phyloP scores from a whole-genome alignment of 345 rosid genomes.

The Nephelium lappaceum region DNA sequence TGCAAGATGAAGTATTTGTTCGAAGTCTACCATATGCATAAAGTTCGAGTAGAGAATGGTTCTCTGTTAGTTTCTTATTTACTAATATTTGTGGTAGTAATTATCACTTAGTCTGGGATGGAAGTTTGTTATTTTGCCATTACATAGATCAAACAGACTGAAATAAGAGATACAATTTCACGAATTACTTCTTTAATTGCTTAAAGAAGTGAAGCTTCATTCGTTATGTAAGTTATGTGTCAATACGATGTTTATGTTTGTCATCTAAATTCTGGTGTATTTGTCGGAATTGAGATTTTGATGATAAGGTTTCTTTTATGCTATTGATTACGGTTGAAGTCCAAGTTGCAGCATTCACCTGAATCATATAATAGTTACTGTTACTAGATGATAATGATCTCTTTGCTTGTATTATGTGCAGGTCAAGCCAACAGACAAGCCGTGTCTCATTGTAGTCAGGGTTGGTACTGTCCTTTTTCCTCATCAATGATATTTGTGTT shows the following conservation, averaged over 20 bases:
- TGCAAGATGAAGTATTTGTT: not conserved
- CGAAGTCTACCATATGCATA: not conserved
- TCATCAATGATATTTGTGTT: not conserved
- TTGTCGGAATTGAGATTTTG: not conserved
- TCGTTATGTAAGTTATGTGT: not conserved
- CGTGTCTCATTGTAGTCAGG: slow-evolving; percentile 65
- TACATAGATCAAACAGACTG: not conserved
- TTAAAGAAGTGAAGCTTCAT: not conserved
- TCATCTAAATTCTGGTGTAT: not conserved
- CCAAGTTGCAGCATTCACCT: not conserved
- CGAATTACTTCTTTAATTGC: not conserved
- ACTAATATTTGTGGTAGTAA: too few species aligned
- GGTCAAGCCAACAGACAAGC: slow-evolving; percentile 60
- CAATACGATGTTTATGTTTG: not conserved
- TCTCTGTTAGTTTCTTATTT: not conserved
- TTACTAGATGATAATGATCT: slow-evolving; percentile 10
- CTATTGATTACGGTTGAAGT: not conserved
- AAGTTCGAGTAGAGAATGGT: not conserved
- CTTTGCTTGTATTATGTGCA: slow-evolving; percentile 40
- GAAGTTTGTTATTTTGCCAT: too few species aligned
- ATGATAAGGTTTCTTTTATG: not conserved
- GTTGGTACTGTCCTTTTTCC: slow-evolving; percentile 39
- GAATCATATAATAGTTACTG: not conserved
- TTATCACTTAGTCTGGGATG: not conserved
- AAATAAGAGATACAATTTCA: not conserved